phyloP scores from a whole-genome alignment of 2,329 filamentous ascomycete genomes.

The Ophiosphaerella narmari region DNA sequence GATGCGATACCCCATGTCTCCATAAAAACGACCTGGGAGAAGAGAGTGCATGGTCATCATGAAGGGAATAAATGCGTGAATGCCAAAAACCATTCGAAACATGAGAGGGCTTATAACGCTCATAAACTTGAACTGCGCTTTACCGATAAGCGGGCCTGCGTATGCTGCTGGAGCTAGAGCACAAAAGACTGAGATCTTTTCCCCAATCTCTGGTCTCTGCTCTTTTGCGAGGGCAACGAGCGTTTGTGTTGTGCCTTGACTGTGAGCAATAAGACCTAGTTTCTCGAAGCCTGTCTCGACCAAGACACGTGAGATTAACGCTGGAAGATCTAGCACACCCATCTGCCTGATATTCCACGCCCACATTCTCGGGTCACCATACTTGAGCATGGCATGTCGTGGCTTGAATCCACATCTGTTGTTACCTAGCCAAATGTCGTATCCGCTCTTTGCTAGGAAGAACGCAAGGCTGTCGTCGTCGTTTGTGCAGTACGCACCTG shows the following conservation, averaged over 20 bases:
- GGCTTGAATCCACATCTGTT: constrained; percentile 87
- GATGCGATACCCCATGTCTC: constrained; percentile 82
- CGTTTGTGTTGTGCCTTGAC: constrained; percentile 87
- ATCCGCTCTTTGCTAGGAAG: constrained; percentile 87
- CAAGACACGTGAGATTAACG: constrained; percentile 78
- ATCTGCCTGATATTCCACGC: constrained; percentile 95
- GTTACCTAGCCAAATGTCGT: constrained; percentile 94
- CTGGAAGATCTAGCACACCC: constrained; percentile 85
- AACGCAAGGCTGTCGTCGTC: constrained; percentile 90
- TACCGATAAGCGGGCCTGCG: constrained; percentile 81
- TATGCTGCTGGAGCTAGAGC: constrained; percentile 89
- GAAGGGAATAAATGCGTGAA: constrained; percentile 89
- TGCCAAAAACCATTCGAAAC: constrained; percentile 84
- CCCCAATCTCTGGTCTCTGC: constrained; percentile 81
- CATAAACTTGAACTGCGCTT: constrained; percentile 93
- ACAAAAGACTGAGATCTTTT: constrained; percentile 86
- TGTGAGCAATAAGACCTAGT: constrained; percentile 82
- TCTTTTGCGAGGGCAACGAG: constrained; percentile 88
- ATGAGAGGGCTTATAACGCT: constrained; percentile 73
- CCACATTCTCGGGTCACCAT: constrained; percentile 89
- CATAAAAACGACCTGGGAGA: constrained; percentile 71
- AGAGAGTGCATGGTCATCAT: constrained; percentile 84
- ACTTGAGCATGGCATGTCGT: constrained; percentile 71
- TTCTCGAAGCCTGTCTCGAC: constrained; percentile 82
- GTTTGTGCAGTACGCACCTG: constrained; percentile 86